A percentile compares a stretch with the other conserved stretches of the same genome.
Conservation (phyloP, 306 rosid species). For the Vigna nakashimae region DNA sequence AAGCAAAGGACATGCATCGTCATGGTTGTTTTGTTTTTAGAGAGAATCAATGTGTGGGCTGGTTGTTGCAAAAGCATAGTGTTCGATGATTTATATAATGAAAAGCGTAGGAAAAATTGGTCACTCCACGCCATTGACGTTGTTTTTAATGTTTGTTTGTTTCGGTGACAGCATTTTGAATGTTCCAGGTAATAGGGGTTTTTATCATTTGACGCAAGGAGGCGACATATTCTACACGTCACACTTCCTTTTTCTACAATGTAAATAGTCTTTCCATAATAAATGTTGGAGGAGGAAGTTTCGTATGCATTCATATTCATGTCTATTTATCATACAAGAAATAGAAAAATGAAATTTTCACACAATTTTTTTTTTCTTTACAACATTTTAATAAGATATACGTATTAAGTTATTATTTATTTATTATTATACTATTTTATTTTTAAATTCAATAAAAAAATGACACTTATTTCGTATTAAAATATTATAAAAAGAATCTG, state of each 20-base stretch:
- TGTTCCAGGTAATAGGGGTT: neutral
- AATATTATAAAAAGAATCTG: too few species aligned
- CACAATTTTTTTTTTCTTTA: too few species aligned
- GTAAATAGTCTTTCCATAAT: too few species aligned
- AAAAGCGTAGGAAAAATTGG: neutral
- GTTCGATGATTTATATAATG: neutral
- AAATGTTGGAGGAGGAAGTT: too few species aligned
- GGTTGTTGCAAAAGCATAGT: neutral
- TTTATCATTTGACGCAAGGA: neutral
- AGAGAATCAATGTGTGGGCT: neutral
- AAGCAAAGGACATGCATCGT: conserved; percentile 30
- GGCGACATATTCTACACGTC: neutral
- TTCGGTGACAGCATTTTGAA: neutral
- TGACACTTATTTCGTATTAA: too few species aligned
- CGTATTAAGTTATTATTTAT: too few species aligned
- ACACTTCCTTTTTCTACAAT: neutral
- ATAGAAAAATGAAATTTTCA: too few species aligned
- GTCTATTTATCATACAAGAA: too few species aligned
- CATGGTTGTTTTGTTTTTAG: conserved; percentile 27
- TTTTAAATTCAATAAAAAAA: too few species aligned
- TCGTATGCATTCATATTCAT: too few species aligned
- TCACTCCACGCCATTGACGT: neutral
- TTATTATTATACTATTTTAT: too few species aligned
- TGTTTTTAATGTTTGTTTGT: neutral
- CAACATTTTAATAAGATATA: too few species aligned